Conservation (phyloP, 2,329 filamentous ascomycete genomes). For the Penicillium sp. region DNA sequence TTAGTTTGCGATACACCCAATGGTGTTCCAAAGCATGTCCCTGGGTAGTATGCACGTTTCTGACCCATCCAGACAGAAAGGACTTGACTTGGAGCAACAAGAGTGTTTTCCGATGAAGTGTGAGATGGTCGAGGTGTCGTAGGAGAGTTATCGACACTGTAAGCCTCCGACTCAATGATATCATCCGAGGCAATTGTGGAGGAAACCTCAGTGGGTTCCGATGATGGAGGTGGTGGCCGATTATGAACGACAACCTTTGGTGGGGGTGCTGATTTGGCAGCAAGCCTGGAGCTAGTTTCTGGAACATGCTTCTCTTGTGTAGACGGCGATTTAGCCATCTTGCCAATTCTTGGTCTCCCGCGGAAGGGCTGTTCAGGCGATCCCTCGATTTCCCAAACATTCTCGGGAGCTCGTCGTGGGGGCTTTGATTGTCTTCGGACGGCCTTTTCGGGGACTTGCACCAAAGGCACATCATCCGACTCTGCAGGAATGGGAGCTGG, state of each 20-base stretch:
- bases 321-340: conserved; percentile 8
- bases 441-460: conserved; percentile 14
- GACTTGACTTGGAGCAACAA: conserved; percentile 52
- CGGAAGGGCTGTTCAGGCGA: conserved; percentile 30
- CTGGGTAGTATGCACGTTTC: conserved; percentile 59
- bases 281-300: conserved; percentile 4
- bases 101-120: conserved; percentile 14
- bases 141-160: conserved; percentile 12
- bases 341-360: conserved; percentile 15
- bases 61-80: conserved; percentile 58
- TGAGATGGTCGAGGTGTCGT: conserved; percentile 12
- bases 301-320: conserved; percentile 3
- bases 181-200: conserved; percentile 11
- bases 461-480: conserved; percentile 12
- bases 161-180: conserved; percentile 8
- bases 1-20: conserved; percentile 39
- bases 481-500: conserved; percentile 14
- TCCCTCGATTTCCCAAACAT: conserved; percentile 38
- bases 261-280: neutral
- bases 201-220: conserved; percentile 13
- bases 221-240: conserved; percentile 15
- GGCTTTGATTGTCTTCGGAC: conserved; percentile 24
- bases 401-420: conserved; percentile 22
- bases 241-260: conserved; percentile 10
- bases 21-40: conserved; percentile 53